Evolutionary conservation across 78 protist genomes (phyloP).

Genomic region (Isochrysis galbana): DNA sequence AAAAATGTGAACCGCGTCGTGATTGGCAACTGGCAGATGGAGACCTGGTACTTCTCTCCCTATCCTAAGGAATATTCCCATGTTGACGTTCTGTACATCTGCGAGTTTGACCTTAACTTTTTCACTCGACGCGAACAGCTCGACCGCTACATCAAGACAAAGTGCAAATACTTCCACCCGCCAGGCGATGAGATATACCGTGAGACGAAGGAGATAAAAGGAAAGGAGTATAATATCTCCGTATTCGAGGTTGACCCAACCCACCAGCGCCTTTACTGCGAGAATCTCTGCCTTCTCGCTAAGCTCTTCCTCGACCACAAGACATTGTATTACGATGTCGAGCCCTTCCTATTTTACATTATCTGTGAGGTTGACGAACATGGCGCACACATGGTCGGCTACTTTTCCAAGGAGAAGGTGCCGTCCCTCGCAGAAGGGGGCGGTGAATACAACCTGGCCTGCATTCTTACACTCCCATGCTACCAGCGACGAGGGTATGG

Average conservation of each 20-base stretch:
- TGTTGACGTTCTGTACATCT: conserved; percentile 73
- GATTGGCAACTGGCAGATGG: conserved; percentile 77
- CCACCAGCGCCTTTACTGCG: not conserved
- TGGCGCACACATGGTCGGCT: conserved; percentile 89
- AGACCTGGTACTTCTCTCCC: conserved; percentile 94
- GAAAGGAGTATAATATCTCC: conserved; percentile 75
- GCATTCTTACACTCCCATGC: conserved; percentile 86
- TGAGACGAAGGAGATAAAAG: conserved; percentile 45
- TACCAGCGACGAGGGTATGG: conserved; percentile 50
- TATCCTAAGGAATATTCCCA: conserved; percentile 87
- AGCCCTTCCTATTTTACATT: conserved; percentile 95
- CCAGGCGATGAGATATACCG: conserved; percentile 95
- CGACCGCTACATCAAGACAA: conserved; percentile 56
- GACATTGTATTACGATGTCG: conserved; percentile 74
- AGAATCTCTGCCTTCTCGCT: conserved; percentile 87
- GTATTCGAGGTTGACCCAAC: conserved; percentile 4
- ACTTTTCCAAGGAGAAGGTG: conserved; percentile 93
- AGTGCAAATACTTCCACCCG: conserved; percentile 64
- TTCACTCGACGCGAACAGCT: conserved; percentile 20
- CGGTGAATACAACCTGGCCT: conserved; percentile 86
- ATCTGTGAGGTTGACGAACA: conserved; percentile 76
- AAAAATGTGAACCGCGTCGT: conserved; percentile 85
- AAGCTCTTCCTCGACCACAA: conserved; percentile 96
- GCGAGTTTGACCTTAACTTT: conserved; percentile 92
- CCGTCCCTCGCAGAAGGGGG: conserved; percentile 37